Evolutionary conservation across 169 alveolate genomes (phyloP).

Genomic region (Plasmodium coatneyi): DNA sequence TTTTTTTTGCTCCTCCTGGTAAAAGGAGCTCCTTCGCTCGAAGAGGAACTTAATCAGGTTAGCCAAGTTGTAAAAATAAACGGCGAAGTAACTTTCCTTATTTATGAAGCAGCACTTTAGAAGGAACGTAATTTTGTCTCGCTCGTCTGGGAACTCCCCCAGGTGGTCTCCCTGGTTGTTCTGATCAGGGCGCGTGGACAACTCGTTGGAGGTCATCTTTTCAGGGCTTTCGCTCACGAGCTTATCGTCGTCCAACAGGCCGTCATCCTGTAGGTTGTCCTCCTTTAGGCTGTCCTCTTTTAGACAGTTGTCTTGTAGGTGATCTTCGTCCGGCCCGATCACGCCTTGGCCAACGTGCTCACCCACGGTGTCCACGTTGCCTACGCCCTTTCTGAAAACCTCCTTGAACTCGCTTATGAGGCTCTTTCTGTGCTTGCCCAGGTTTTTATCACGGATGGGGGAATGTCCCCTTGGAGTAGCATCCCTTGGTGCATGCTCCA

Average conservation of each 20-base stretch:
- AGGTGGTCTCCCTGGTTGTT: neutral
- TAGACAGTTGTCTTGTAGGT: neutral
- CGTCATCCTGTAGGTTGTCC: neutral
- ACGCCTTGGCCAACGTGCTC: neutral
- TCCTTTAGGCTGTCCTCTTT: neutral
- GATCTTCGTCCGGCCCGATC: neutral
- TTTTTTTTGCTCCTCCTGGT: constrained; percentile 35
- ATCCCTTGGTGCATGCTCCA: neutral
- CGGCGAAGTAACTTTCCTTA: constrained; percentile 53
- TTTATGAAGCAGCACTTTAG: constrained; percentile 56
- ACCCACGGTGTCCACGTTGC: neutral
- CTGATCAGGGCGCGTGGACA: neutral
- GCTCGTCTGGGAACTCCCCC: neutral
- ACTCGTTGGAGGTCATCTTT: neutral
- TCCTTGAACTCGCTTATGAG: constrained; percentile 7
- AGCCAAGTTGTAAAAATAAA: constrained; percentile 56
- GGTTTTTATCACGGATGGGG: neutral
- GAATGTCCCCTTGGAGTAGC: neutral
- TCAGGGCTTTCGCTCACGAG: neutral
- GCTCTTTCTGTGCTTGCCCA: neutral
- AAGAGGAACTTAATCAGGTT: constrained; percentile 56
- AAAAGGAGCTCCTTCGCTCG: constrained; percentile 41
- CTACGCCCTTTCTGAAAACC: neutral
- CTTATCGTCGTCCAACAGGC: neutral
- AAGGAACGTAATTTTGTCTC: constrained; percentile 11